phyloP scores from a whole-genome alignment of 1,284 basidiomycete genomes.

The Mycena sp. region DNA sequence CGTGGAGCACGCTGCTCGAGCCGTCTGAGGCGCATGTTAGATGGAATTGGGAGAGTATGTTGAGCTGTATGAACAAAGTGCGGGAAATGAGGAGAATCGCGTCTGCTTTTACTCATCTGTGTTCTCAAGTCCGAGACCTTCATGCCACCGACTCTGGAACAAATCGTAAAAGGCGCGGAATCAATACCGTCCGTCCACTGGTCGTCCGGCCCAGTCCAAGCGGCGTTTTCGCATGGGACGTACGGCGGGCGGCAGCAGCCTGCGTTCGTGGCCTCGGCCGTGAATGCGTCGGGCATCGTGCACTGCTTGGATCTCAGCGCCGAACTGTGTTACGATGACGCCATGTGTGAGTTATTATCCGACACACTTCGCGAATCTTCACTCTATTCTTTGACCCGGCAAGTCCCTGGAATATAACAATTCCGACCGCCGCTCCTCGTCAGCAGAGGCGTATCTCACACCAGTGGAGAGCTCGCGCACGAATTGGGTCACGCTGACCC shows the following conservation, averaged over 20 bases:
- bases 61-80: conserved; percentile 57
- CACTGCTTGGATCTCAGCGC: conserved; percentile 60
- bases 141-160: conserved; percentile 58
- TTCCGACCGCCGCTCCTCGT: conserved; percentile 42
- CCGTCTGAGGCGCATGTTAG: conserved; percentile 53
- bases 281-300: conserved; percentile 54
- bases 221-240: conserved; percentile 59
- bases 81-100: neutral
- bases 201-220: conserved; percentile 60
- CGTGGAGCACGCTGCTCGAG: conserved; percentile 56
- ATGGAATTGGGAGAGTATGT: conserved; percentile 67
- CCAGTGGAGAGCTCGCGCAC: conserved; percentile 40
- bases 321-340: conserved; percentile 62
- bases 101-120: neutral
- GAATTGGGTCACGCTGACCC: conserved; percentile 43
- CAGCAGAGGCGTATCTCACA: conserved; percentile 42
- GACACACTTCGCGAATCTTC: conserved; percentile 14
- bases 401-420: conserved; percentile 44
- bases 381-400: neutral
- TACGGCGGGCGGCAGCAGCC: conserved; percentile 64
- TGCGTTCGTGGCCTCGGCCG: conserved; percentile 58
- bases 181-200: conserved; percentile 58
- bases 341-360: no score
- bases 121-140: conserved; percentile 58
- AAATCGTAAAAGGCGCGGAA: conserved; percentile 57